Percentiles rank a stretch among this genome's conserved stretches.
These are phyloP conservation scores for Saccharomycopsis oosterbeekiorum DNA, from an alignment of 805 yeast species.

Conservation along the genomic window DNA sequence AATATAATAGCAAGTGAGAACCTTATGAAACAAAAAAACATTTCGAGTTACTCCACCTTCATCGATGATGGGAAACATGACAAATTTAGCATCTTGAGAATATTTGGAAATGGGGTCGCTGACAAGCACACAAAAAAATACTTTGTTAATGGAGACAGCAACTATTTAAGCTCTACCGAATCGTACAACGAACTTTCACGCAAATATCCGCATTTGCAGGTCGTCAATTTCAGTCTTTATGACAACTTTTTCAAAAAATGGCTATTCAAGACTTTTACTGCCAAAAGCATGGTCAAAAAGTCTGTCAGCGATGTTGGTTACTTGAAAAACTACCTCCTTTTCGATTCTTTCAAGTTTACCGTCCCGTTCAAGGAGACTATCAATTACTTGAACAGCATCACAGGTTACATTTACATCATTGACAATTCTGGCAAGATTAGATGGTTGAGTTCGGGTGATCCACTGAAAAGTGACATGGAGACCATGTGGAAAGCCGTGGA, in stretches of 20 bases:
- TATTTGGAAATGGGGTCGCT: constrained; percentile 63
- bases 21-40: constrained; percentile 27
- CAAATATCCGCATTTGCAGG: constrained; percentile 47
- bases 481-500: constrained; percentile 57
- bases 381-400: constrained; percentile 60
- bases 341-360: constrained; percentile 50
- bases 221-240: constrained; percentile 67
- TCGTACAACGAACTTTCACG: constrained; percentile 29
- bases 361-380: constrained; percentile 48
- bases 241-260: constrained; percentile 63
- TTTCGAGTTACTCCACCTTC: constrained; percentile 18
- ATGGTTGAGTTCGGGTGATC: constrained; percentile 87
- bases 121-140: constrained; percentile 54
- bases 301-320: constrained; percentile 29
- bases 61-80: constrained; percentile 24
- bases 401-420: constrained; percentile 76
- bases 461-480: constrained; percentile 54
- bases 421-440: constrained; percentile 68
- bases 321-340: constrained; percentile 47
- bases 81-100: constrained; percentile 53
- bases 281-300: constrained; percentile 34
- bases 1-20: constrained; percentile 36
- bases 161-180: constrained; percentile 33
- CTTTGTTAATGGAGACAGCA: constrained; percentile 31
- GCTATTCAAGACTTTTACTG: constrained; percentile 42